Base-by-base conservation (phyloP, 2,329 filamentous ascomycete species). In the Ophiosphaerella korrae region DNA sequence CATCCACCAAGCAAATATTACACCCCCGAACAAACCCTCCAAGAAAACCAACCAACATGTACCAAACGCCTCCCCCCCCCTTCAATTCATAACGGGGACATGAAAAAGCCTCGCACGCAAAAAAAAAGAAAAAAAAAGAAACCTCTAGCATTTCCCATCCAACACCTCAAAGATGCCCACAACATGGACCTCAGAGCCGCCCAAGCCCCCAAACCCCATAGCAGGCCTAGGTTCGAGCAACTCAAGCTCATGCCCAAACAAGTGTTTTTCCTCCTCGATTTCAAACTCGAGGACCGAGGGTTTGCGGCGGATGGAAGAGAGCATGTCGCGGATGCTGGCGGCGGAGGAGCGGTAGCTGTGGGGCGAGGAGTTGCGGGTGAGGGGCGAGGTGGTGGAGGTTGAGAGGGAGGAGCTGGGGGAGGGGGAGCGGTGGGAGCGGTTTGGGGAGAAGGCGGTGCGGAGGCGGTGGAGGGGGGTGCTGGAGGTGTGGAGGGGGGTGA, bases 101-200 rank as follows among this genome's bases (percentile, higher is more conserved):
- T 36, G 16, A 36, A 36, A 36, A 21, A 21, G 18, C 18, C 18
- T 21, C 18, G 18, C 18, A 21, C 18, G 16, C 7, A 16, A n/a
- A 12, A 36, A 14, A 18, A n/a, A 12, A 36, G 3, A n/a, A 40
- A 40, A 40, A 12, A 40, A 13, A 40, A 40, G 13, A n/a, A 36
- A 11, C 7, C 7, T 32, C 45, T 60, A 72, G 42, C 52, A 62
- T 56, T 64, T 66, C 1, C 71, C 70, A 26, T 71, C 67, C 41
- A 74, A 45, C 9, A 74, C 72, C 65, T 74, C 69, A 34, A 74
- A 74, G 29, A 74, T 74, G 18, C 72, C 69, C 0, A 72, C 66
- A 29, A 74, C 72, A 38, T 68, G 62, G 3, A 66, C 64, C 36
- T 63, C 64, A 7, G 58, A 59, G 0, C 44, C 44, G 1, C 58